A percentile compares a stretch with the other conserved stretches of the same genome.
Evolutionary conservation across 345 rosid species (phyloP).

Genomic region (Brassica juncea): DNA sequence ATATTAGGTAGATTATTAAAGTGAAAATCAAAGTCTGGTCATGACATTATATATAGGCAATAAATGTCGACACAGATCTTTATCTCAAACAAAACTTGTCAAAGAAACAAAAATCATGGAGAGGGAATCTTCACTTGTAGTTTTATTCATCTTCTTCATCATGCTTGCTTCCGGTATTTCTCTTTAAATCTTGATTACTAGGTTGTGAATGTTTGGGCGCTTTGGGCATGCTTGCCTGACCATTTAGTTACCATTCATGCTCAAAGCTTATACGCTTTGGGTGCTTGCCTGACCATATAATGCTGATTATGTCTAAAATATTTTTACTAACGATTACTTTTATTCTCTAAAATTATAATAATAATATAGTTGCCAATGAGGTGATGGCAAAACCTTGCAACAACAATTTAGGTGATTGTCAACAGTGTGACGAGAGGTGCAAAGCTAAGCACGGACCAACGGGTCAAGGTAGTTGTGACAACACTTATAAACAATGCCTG

Average conservation of each 20-base stretch:
- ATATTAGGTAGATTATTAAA: not conserved
- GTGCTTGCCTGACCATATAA: not conserved
- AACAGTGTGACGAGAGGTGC: not conserved
- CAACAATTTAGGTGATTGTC: not conserved
- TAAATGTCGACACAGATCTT: not conserved
- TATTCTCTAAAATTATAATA: not conserved
- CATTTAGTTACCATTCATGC: no score
- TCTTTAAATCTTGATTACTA: not conserved
- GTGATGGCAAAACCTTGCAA: not conserved
- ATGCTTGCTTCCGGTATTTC: not conserved
- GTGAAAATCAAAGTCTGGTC: not conserved
- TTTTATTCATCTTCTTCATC: not conserved
- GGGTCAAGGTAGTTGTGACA: not conserved
- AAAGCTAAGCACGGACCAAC: not conserved
- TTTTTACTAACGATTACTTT: not conserved
- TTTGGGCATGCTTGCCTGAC: not conserved
- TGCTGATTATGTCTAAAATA: not conserved
- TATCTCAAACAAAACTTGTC: not conserved
- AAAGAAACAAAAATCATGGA: not conserved
- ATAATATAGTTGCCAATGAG: not conserved
- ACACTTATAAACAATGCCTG: not conserved
- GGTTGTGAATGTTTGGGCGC: not conserved
- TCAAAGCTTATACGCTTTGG: no score
- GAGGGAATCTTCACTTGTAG: not conserved
- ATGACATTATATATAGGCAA: not conserved